Base-by-base conservation (phyloP, 2,329 filamentous ascomycete genomes). In the Mollisia scopiformis region DNA sequence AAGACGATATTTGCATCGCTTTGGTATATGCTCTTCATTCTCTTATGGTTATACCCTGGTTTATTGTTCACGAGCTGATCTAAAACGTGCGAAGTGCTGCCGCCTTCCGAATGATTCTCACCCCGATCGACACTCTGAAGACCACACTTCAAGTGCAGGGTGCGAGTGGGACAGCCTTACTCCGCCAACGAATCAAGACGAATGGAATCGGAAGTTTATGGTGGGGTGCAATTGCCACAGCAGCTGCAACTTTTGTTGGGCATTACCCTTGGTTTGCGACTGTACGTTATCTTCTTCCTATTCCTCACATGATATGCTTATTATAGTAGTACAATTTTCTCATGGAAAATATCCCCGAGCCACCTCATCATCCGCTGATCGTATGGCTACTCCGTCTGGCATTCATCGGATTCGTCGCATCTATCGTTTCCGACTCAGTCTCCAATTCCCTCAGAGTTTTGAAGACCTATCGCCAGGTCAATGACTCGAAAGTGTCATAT, bases 191-290 rank as follows among this genome's bases (percentile, higher is more conserved):
- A 1, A 73, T 81, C 65, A 80, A 78, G 67, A 73, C 72, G 0
- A 69, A 82, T 21, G 79, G 79, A 0, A 28, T 81, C 2, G 78
- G 77, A 1, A 81, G 78, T 57, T 67, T 82, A 10, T 82, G 79
- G 79, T 82, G 79, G 79, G 79, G 79, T 11, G 79, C 79, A 0
- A 71, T 82, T 50, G 79, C 79, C 3, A 82, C 79, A 0, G 79
- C 79, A 0, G 79, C 77, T 1, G 79, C 79, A 0, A 82, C 79
- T 0, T 82, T 82, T 60, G 79, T 79, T 1, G 79, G 79, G 2
- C 76, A 82, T 53, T 82, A 82, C 41, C 79, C 79, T 3, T 82
- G 79, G 79, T 82, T 81, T 59, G 79, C 78, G 10, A 82, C 79
- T 77, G 30, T 33, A 33, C n/a, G n/a, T n/a, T n/a, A n/a, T n/a